Evolutionary conservation across 2,329 filamentous ascomycete species (phyloP), one percentile per base, ranked within the genome.

Genomic region (Sphaerostilbella broomeana): DNA sequence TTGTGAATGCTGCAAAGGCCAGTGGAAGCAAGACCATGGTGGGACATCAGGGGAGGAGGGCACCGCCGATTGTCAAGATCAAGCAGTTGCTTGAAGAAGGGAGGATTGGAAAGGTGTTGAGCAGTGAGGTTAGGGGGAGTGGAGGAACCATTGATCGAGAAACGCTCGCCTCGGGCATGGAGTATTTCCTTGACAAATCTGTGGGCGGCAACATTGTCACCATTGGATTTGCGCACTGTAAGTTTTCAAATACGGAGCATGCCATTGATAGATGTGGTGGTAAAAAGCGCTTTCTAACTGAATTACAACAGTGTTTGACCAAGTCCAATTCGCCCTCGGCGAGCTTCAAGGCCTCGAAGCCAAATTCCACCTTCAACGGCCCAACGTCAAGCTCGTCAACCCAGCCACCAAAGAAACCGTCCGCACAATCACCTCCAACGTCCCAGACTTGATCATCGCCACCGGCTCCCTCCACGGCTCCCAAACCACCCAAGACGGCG

Each of bases 101-200:
- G 0, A 56, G 53, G 3, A 65, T 80, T 20, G 75, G 77, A 0
- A 69, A 65, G 27, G 58, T 79, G 1, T 48, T 78, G 15, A 75
- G 72, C 41, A 69, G 64, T 7, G 70, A 75, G 24, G 47, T 69
- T 7, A 57, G 53, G 19, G 63, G 57, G 0, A 60, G 52, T 28
- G 67, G 63, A 0, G 66, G 63, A 3, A 53, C 63, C 1, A 47
- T 56, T 0, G 51, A 55, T 7, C 51, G 67, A 4, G 57, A 62
- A 2, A 41, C 42, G 0, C 2, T 70, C 3, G 48, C 56, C 0
- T 48, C 54, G 17, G 56, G 55, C 0, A 48, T 73, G 20, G 52
- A 59, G 19, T 81, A 78, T 42, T 72, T 74, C 28, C 52, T 68
- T 0, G 59, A 73, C 5, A 58, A 65, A 9, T 58, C 63, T 6